Percentiles rank a stretch among this genome's conserved stretches.
These are phyloP conservation scores for Sporothrix luriei DNA, from an alignment of 2,329 filamentous ascomycete species.

Conservation along the genomic window DNA sequence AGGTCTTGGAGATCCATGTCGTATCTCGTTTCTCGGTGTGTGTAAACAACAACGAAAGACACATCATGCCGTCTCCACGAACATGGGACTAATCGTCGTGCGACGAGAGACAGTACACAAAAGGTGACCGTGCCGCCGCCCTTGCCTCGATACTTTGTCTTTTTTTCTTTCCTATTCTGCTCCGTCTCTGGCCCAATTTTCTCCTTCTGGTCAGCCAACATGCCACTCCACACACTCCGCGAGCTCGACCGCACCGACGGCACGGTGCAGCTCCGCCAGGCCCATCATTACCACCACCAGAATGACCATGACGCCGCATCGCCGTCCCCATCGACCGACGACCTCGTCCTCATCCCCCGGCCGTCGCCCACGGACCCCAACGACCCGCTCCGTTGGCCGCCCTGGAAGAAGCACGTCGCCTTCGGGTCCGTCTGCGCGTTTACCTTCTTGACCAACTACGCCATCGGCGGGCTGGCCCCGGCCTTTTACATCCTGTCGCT, in stretches of 20 bases:
- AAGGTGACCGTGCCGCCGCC: background rate
- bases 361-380: constrained; percentile 51
- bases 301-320: background rate
- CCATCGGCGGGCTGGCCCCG: constrained; percentile 49
- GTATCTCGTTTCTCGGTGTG: background rate
- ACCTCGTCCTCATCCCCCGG: constrained; percentile 48
- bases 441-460: constrained; percentile 51
- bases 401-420: constrained; percentile 50
- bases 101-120: background rate
- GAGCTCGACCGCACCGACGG: constrained; percentile 41
- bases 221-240: constrained; percentile 38
- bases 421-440: constrained; percentile 50
- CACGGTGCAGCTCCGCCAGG: constrained; percentile 52
- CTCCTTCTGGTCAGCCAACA: background rate
- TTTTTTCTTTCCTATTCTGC: background rate
- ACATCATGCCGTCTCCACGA: background rate
- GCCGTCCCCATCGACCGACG: constrained; percentile 14
- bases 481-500: constrained; percentile 49
- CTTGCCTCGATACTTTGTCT: background rate
- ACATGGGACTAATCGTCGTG: background rate
- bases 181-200: background rate
- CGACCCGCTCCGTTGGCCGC: constrained; percentile 52
- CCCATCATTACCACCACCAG: background rate
- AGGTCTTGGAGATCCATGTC: background rate
- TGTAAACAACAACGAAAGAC: background rate